Conservation (phyloP, 2,329 filamentous ascomycete species). For the Penicillium sp. region DNA sequence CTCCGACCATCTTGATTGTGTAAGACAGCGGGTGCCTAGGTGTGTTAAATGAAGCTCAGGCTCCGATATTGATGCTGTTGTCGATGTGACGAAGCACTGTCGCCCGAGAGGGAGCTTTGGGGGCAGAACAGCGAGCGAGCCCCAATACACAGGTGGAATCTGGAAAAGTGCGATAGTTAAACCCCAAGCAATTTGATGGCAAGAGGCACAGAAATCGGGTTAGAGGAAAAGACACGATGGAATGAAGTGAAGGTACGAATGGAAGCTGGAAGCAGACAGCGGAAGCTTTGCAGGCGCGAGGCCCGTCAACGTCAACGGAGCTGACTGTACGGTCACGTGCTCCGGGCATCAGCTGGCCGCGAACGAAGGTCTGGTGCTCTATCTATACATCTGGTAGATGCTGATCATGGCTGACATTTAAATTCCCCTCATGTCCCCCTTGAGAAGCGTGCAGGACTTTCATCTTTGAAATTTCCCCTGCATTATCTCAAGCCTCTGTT, state of each 20-base stretch:
- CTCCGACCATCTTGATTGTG: slow-evolving; percentile 71
- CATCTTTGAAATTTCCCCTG: neutral
- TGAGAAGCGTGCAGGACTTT: neutral
- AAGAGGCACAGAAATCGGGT: slow-evolving; percentile 8
- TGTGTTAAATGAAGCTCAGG: slow-evolving; percentile 11
- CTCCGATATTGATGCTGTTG: slow-evolving; percentile 20
- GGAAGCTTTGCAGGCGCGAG: slow-evolving; percentile 29
- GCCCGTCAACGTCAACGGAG: slow-evolving; percentile 26
- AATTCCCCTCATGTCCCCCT: neutral
- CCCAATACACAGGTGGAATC: slow-evolving; percentile 11
- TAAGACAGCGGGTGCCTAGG: slow-evolving; percentile 12
- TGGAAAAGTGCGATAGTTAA: neutral
- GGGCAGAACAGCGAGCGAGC: slow-evolving; percentile 19
- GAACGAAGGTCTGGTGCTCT: neutral
- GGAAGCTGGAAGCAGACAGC: slow-evolving; percentile 25
- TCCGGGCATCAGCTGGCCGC: slow-evolving; percentile 1
- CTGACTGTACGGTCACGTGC: slow-evolving; percentile 27
- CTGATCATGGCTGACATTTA: neutral
- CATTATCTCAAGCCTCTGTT: neutral
- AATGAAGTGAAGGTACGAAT: slow-evolving; percentile 23
- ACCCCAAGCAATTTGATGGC: slow-evolving; percentile 7
- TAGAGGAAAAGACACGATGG: slow-evolving; percentile 20
- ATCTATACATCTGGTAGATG: neutral
- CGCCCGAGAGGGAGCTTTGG: slow-evolving; percentile 29
- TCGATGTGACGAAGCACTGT: slow-evolving; percentile 34